These are phyloP conservation scores for Fraxinus nigra DNA, from an alignment of 305 asterid species.

Conservation along the genomic window DNA sequence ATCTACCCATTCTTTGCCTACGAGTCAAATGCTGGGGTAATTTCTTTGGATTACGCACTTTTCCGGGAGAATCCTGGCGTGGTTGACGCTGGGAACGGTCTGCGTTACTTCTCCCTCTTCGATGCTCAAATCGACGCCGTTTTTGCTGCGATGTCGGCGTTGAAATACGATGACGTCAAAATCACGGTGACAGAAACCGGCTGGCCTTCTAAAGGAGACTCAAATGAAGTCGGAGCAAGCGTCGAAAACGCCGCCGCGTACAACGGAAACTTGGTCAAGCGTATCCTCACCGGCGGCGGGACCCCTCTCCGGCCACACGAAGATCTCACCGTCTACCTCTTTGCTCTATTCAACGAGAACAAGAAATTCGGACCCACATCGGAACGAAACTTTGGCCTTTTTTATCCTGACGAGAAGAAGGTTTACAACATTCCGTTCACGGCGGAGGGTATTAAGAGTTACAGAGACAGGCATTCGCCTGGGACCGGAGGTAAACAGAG, in stretches of 20 bases:
- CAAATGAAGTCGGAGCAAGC: constrained; percentile 66
- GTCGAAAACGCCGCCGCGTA: constrained; percentile 77
- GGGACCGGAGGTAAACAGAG: constrained; percentile 46
- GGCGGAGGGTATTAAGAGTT: constrained; percentile 43
- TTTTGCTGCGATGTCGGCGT: constrained; percentile 67
- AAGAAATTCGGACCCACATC: constrained; percentile 71
- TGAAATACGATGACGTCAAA: constrained; percentile 61
- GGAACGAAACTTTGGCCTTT: constrained; percentile 80
- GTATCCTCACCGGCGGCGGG: constrained; percentile 73
- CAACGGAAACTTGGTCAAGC: constrained; percentile 63
- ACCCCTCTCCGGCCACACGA: constrained; percentile 70
- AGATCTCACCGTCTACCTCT: constrained; percentile 62
- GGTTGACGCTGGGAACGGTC: constrained; percentile 68
- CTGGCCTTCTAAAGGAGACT: constrained; percentile 94
- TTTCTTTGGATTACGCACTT: constrained; percentile 75
- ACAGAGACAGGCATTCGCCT: constrained; percentile 34
- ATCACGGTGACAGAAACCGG: constrained; percentile 76
- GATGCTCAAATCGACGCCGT: constrained; percentile 97
- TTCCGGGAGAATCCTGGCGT: constrained; percentile 71
- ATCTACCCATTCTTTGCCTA: constrained; percentile 87
- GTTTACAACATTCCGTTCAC: constrained; percentile 74
- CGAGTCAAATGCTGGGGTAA: constrained; percentile 79
- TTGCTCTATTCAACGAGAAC: constrained; percentile 92
- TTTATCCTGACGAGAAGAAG: constrained; percentile 64
- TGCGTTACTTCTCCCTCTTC: constrained; percentile 68